A percentile compares a stretch with the other conserved stretches of the same genome.
Evolutionary conservation across 257 asterid species (phyloP).

Genomic region (Capsicum chinense): DNA sequence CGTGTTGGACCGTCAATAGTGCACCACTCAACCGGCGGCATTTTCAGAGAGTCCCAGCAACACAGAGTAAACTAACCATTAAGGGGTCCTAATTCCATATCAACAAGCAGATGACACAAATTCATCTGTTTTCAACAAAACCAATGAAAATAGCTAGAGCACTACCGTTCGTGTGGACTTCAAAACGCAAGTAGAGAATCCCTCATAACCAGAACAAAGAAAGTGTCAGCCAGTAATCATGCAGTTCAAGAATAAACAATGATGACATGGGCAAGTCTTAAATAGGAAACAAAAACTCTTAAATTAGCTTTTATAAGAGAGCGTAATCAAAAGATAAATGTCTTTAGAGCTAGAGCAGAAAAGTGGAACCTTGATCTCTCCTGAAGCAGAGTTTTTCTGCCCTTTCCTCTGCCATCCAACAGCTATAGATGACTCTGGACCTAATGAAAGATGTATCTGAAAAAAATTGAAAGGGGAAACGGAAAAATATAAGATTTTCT

Average conservation of each 20-base stretch:
- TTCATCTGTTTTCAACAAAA: constrained; percentile 23
- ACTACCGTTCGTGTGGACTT: not conserved
- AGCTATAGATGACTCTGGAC: constrained; percentile 78
- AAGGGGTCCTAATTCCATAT: not conserved
- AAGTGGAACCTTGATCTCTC: constrained; percentile 78
- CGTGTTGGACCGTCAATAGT: too few species aligned
- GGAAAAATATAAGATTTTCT: not conserved
- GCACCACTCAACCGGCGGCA: too few species aligned
- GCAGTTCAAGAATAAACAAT: not conserved
- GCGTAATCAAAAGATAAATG: constrained; percentile 14
- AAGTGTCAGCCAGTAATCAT: not conserved
- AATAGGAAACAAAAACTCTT: constrained; percentile 16
- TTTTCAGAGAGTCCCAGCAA: too few species aligned
- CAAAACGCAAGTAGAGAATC: not conserved
- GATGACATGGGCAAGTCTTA: not conserved
- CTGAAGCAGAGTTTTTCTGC: constrained; percentile 77
- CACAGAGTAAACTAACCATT: not conserved
- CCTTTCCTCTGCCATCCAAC: constrained; percentile 94
- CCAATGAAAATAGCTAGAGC: not conserved
- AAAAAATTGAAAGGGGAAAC: constrained; percentile 30
- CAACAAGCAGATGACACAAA: not conserved
- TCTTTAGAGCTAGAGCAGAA: constrained; percentile 4
- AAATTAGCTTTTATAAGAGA: not conserved
- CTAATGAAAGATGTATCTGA: constrained; percentile 91
- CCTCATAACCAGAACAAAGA: constrained; percentile 7